A percentile compares a stretch with the other conserved stretches of the same genome.
These are phyloP conservation scores for Pythium vanterpoolii DNA, from an alignment of 352 stramenopile species.

Conservation along the genomic window DNA sequence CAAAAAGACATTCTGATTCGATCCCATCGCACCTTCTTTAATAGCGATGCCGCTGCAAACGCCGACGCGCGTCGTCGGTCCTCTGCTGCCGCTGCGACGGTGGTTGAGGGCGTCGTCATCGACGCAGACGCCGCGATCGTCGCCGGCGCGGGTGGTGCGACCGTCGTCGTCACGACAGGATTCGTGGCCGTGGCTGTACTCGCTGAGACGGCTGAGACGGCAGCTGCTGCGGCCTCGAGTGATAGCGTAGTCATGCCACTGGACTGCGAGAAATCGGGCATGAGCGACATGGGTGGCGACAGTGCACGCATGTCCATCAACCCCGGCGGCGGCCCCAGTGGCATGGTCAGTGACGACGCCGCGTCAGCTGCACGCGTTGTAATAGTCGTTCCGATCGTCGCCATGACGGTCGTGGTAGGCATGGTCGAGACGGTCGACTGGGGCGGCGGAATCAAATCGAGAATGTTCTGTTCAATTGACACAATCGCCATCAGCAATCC, in stretches of 20 bases:
- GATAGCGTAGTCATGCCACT: constrained; percentile 33
- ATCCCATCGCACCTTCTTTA: constrained; percentile 29
- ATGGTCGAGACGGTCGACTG: constrained; percentile 19
- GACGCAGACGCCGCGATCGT: constrained; percentile 4
- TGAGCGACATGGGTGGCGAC: constrained; percentile 63
- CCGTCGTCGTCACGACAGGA: neutral
- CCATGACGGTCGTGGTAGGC: constrained; percentile 5
- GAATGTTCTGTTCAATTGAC: constrained; percentile 53
- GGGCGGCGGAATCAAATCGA: constrained; percentile 66
- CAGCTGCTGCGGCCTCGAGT: constrained; percentile 19
- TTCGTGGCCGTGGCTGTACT: constrained; percentile 6
- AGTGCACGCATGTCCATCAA: constrained; percentile 66
- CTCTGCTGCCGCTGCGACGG: constrained; percentile 15
- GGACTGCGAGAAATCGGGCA: constrained; percentile 53
- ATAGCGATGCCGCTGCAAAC: constrained; percentile 22
- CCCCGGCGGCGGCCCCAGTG: constrained; percentile 49
- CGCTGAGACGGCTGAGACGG: constrained; percentile 3
- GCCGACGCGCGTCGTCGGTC: constrained; percentile 26
- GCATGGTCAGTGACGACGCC: constrained; percentile 44
- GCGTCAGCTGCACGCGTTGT: neutral
- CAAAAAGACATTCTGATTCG: neutral
- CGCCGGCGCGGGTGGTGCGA: neutral
- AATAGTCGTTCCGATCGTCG: constrained; percentile 18
- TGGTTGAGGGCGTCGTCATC: too few relatives aligned
- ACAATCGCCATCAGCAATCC: neutral